These are phyloP conservation scores for Rhizopogon vulgaris DNA, from an alignment of 768 basidiomycete genomes.

Conservation along the genomic window DNA sequence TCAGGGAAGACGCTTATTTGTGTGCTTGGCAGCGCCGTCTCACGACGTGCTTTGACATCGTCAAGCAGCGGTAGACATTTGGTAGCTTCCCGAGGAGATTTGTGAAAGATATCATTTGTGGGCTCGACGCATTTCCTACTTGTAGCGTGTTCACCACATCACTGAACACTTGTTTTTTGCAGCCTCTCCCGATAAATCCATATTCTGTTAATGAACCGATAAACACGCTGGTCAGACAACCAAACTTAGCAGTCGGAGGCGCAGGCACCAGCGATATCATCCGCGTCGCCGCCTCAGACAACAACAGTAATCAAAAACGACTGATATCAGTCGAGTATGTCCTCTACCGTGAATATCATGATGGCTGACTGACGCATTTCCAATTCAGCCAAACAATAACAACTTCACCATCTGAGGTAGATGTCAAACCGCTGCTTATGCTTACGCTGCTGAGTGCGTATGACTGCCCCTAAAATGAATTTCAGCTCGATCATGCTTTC, in stretches of 20 bases:
- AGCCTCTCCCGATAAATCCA: too few species aligned
- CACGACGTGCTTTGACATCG: constrained; percentile 73
- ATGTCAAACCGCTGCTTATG: constrained; percentile 18
- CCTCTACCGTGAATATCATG: constrained; percentile 2
- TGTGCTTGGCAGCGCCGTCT: constrained; percentile 38
- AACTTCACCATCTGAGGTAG: constrained; percentile 52
- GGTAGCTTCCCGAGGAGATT: constrained; percentile 59
- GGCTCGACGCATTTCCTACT: too few species aligned
- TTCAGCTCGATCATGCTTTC: constrained; percentile 58
- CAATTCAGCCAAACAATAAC: constrained; percentile 62
- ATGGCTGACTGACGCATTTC: not conserved
- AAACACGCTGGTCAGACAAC: constrained; percentile 45
- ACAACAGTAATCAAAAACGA: constrained; percentile 42
- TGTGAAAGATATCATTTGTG: constrained; percentile 16
- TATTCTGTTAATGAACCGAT: constrained; percentile 44
- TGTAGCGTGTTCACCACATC: too few species aligned
- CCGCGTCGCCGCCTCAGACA: constrained; percentile 52
- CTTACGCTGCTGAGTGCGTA: constrained; percentile 10
- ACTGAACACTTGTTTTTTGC: too few species aligned
- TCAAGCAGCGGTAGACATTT: constrained; percentile 84
- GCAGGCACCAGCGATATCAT: constrained; percentile 63
- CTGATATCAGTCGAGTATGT: constrained; percentile 68
- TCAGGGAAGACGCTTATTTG: constrained; percentile 76
- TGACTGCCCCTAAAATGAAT: constrained; percentile 45
- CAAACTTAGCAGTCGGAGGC: constrained; percentile 73